Conservation (phyloP, 768 basidiomycete species). For the Coprinellus micaceus region DNA sequence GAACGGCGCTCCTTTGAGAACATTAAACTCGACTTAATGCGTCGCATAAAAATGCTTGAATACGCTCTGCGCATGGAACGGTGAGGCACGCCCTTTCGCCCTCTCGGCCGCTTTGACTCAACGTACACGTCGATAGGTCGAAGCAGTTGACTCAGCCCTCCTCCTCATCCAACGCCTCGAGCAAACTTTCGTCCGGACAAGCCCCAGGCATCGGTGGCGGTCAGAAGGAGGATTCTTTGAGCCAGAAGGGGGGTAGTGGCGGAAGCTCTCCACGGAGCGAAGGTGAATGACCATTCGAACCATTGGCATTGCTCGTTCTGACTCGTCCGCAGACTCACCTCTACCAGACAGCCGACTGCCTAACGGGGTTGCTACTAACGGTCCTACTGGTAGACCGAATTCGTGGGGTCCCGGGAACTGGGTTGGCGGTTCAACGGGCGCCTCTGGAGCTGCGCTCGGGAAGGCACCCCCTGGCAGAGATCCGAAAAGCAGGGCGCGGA, state of each 20-base stretch:
- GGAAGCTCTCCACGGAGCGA: slow-evolving; percentile 84
- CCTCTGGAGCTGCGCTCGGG: slow-evolving; percentile 50
- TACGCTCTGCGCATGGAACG: slow-evolving; percentile 95
- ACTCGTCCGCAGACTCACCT: slow-evolving; percentile 55
- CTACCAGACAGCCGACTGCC: slow-evolving; percentile 63
- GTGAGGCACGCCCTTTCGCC: slow-evolving; percentile 43
- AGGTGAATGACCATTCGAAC: slow-evolving; percentile 40
- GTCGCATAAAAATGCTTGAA: slow-evolving; percentile 98
- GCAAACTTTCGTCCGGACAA: slow-evolving; percentile 65
- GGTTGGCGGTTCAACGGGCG: slow-evolving; percentile 42
- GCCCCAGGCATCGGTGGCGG: slow-evolving; percentile 43
- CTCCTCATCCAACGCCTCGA: slow-evolving; percentile 55
- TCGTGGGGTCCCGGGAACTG: slow-evolving; percentile 55
- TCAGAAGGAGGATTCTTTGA: slow-evolving; percentile 69
- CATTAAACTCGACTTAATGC: slow-evolving; percentile 90
- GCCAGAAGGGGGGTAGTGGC: slow-evolving; percentile 76
- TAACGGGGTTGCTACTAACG: slow-evolving; percentile 52
- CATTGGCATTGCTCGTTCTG: not conserved
- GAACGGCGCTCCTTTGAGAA: slow-evolving; percentile 97
- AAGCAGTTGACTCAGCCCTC: slow-evolving; percentile 71
- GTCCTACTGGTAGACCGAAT: slow-evolving; percentile 46
- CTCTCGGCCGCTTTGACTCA: slow-evolving; percentile 7
- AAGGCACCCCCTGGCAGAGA: slow-evolving; percentile 82
- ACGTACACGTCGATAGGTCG: slow-evolving; percentile 47
- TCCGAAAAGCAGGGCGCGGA: slow-evolving; percentile 92